Evolutionary conservation across 768 basidiomycete species (phyloP).

Genomic region (Psilocybe subaeruginosa): DNA sequence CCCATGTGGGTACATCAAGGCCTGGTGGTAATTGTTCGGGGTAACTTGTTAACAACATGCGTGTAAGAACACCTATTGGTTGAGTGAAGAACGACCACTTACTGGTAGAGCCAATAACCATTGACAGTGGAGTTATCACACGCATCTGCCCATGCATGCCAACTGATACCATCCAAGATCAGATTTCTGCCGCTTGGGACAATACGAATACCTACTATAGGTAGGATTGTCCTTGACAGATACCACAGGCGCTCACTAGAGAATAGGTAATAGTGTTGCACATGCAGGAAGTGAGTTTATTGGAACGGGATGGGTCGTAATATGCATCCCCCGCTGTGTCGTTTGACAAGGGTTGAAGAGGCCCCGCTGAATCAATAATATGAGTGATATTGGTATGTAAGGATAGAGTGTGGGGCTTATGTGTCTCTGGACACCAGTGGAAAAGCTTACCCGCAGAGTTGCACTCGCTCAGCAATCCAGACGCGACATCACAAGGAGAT

Average conservation of each 20-base stretch:
- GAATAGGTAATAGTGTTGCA: constrained; percentile 3
- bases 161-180: neutral
- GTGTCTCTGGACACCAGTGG: neutral
- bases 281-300: neutral
- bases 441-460: neutral
- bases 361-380: neutral
- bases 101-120: neutral
- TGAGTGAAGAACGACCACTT: neutral
- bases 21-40: neutral
- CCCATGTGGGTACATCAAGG: neutral
- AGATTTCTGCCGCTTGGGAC: neutral
- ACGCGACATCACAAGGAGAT: constrained; percentile 1
- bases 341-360: neutral
- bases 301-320: neutral
- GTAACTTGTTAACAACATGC: neutral
- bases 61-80: neutral
- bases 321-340: neutral
- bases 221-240: neutral
- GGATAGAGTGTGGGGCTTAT: too few relatives aligned
- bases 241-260: neutral
- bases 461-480: neutral
- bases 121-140: neutral
- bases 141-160: neutral
- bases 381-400: too few relatives aligned
- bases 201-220: neutral